Evolutionary conservation across 106 monocot genomes (phyloP).

Genomic region (Acanthochlamys bracteata): DNA sequence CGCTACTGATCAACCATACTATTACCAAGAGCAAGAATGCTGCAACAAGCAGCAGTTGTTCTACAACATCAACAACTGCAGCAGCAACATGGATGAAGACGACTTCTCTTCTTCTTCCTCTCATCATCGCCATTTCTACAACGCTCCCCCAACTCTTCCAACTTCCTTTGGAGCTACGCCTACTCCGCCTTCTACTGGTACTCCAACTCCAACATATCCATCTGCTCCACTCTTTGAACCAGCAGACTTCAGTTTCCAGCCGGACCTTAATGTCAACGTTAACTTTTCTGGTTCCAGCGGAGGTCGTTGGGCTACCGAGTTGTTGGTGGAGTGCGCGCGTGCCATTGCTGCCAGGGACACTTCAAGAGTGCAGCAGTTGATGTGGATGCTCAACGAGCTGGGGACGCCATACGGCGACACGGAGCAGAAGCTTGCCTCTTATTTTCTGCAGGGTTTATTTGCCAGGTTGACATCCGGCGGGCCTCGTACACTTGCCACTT

Average conservation of each 20-base stretch:
- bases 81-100: slow-evolving; percentile 61
- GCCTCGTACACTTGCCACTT: slow-evolving; percentile 41
- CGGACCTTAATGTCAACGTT: slow-evolving; percentile 28
- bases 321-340: slow-evolving; percentile 63
- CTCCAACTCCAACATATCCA: background rate
- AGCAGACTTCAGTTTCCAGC: slow-evolving; percentile 28
- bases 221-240: slow-evolving; percentile 26
- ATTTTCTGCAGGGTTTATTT: slow-evolving; percentile 84
- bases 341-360: slow-evolving; percentile 61
- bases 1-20: background rate
- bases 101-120: slow-evolving; percentile 48
- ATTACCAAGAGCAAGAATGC: slow-evolving; percentile 32
- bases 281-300: slow-evolving; percentile 15
- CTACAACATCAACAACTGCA: slow-evolving; percentile 1
- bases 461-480: slow-evolving; percentile 76
- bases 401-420: slow-evolving; percentile 79
- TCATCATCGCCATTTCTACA: slow-evolving; percentile 15
- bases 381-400: slow-evolving; percentile 98
- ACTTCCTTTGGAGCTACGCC: slow-evolving; percentile 7
- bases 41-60: slow-evolving; percentile 29
- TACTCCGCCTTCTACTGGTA: background rate
- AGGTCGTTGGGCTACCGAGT: slow-evolving; percentile 52
- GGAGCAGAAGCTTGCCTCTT: slow-evolving; percentile 82
- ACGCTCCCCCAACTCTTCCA: slow-evolving; percentile 11
- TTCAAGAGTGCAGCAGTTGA: slow-evolving; percentile 60